A percentile compares a stretch with the other conserved stretches of the same genome.
Conservation (phyloP, 2,329 filamentous ascomycete genomes). For the Aurifilum marmelostoma region DNA sequence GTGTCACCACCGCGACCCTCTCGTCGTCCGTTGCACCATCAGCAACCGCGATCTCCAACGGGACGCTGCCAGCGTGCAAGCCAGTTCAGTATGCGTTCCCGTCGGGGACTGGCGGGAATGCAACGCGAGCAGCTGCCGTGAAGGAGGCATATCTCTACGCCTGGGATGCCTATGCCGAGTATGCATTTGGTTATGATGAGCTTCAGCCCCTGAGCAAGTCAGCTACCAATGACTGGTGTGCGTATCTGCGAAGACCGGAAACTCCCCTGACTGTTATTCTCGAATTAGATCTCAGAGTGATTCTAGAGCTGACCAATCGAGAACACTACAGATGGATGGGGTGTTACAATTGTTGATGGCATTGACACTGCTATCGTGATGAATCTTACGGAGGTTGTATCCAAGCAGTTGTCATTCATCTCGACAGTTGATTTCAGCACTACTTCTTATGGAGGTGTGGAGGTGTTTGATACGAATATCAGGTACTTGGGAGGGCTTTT, state of each 20-base stretch:
- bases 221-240: constrained; percentile 20
- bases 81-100: constrained; percentile 16
- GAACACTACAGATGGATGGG: constrained; percentile 15
- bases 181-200: constrained; percentile 20
- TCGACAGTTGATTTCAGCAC: constrained; percentile 18
- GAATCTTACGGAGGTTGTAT: constrained; percentile 20
- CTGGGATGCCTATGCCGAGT: constrained; percentile 19
- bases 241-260: neutral
- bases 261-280: too few species aligned
- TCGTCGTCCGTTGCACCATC: constrained; percentile 11
- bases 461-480: constrained; percentile 22
- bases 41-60: constrained; percentile 14
- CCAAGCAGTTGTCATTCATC: constrained; percentile 20
- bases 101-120: constrained; percentile 16
- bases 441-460: constrained; percentile 12
- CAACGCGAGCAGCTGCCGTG: constrained; percentile 20
- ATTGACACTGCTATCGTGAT: constrained; percentile 22
- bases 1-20: constrained; percentile 13
- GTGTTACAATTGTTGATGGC: constrained; percentile 20
- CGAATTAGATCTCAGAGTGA: too few species aligned
- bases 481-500: constrained; percentile 19
- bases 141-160: constrained; percentile 22
- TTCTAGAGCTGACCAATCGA: neutral
- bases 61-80: constrained; percentile 17
- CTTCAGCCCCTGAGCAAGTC: constrained; percentile 16